Conservation (phyloP, 495 filamentous ascomycete species). For the Amphirosellinia nigrospora region DNA sequence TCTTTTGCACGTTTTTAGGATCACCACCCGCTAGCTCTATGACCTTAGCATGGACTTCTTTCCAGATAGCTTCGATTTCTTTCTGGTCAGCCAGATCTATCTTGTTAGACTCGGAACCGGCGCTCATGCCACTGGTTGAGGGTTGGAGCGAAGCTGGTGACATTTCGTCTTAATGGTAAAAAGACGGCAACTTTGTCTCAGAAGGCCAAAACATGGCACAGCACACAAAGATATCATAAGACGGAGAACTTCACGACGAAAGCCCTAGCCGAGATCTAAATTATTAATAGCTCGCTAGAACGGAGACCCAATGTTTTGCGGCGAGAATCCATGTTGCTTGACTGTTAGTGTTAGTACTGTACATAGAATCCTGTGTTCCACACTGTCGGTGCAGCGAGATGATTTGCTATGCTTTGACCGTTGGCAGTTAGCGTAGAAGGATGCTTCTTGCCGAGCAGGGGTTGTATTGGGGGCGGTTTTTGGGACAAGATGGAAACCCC, state of each 20-base stretch:
- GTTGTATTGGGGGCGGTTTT: conserved; percentile 11
- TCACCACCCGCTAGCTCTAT: conserved; percentile 48
- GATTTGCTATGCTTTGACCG: neutral
- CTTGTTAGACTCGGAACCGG: conserved; percentile 31
- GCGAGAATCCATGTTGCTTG: neutral
- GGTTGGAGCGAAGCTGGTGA: conserved; percentile 33
- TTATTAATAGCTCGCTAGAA: conserved; percentile 16
- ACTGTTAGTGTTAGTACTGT: too few species aligned
- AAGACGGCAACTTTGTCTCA: neutral
- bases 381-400: neutral
- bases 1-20: conserved; percentile 32
- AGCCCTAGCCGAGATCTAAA: conserved; percentile 8
- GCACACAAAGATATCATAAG: neutral
- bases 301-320: conserved; percentile 17
- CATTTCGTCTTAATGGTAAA: conserved; percentile 19
- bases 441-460: conserved; percentile 8
- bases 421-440: conserved; percentile 3
- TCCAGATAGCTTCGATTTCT: conserved; percentile 48
- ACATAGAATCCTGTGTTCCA: conserved; percentile 12
- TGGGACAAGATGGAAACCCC: conserved; percentile 1
- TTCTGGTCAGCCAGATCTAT: conserved; percentile 42
- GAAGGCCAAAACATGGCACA: neutral
- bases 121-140: conserved; percentile 31
- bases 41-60: conserved; percentile 46
- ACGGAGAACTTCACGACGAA: neutral